Conservation (phyloP, 148 eudicot species). For the Vaccinium macrocarpon region DNA sequence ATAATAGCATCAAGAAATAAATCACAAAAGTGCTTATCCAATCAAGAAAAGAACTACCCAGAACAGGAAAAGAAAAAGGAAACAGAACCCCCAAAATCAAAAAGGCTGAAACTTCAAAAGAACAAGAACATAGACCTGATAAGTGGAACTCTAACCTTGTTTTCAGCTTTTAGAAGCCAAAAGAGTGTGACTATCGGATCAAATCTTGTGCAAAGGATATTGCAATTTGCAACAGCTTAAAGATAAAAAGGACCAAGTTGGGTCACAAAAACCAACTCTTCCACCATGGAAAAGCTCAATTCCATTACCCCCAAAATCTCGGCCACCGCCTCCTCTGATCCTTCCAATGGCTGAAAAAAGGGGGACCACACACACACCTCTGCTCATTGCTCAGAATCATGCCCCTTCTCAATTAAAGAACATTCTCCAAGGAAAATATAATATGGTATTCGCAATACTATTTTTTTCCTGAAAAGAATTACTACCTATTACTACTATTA, state of each 20-base stretch:
- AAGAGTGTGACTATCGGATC: constrained; percentile 9
- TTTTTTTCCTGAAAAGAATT: not conserved
- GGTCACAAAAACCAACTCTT: not conserved
- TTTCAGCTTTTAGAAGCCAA: constrained; percentile 9
- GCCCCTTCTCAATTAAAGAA: not conserved
- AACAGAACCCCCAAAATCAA: constrained; percentile 1
- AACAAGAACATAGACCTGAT: not conserved
- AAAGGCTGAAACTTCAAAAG: not conserved
- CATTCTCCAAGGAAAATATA: not conserved
- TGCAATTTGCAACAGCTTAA: constrained; percentile 1
- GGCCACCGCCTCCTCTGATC: constrained; percentile 24
- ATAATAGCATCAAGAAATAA: not conserved
- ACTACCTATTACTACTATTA: not conserved
- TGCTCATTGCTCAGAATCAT: constrained; percentile 11
- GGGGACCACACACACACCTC: constrained; percentile 18
- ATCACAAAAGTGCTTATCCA: not conserved
- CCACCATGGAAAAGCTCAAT: constrained; percentile 20
- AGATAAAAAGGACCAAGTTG: constrained; percentile 4
- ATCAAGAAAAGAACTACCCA: not conserved
- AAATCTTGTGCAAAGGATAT: not conserved
- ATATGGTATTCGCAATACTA: too few relatives aligned
- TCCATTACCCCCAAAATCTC: constrained; percentile 22
- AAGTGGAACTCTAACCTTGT: constrained; percentile 17
- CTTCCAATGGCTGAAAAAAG: constrained; percentile 1
- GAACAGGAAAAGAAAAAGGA: not conserved